These are phyloP conservation scores for Helminthosporium solani DNA, from an alignment of 2,329 filamentous ascomycete genomes.

Conservation along the genomic window DNA sequence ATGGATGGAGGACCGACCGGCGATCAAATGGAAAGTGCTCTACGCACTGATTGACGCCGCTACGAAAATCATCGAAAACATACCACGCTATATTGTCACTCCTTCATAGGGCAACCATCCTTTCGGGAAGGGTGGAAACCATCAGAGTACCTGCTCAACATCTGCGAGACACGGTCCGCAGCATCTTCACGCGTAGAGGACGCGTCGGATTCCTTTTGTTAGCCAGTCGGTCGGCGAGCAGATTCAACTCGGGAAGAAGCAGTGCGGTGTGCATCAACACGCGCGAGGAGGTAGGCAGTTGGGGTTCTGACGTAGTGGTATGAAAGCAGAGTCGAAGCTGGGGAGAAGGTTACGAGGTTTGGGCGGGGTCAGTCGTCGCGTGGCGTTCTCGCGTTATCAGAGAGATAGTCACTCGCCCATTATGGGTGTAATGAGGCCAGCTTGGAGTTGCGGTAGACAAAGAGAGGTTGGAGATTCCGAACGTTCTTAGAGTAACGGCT, in stretches of 20 bases:
- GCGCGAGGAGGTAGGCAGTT: background rate
- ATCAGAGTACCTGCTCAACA: background rate
- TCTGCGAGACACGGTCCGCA: background rate
- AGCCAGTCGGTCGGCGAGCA: background rate
- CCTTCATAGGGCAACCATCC: conserved; percentile 7
- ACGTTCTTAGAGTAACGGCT: conserved; percentile 4
- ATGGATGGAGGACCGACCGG: conserved; percentile 1
- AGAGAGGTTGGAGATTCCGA: background rate
- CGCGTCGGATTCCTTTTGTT: background rate
- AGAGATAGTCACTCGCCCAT: conserved; percentile 4
- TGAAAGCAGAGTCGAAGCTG: background rate
- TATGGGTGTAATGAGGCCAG: conserved; percentile 7
- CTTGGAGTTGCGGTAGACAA: background rate
- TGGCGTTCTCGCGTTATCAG: conserved; percentile 15
- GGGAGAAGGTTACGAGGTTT: background rate
- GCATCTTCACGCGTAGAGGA: background rate
- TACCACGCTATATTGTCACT: conserved; percentile 10
- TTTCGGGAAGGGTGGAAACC: conserved; percentile 1
- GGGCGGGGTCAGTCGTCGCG: conserved; percentile 11
- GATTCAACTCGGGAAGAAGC: background rate
- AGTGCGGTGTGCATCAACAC: background rate
- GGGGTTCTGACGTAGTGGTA: background rate
- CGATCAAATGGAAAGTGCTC: conserved; percentile 6
- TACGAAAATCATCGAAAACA: conserved; percentile 10
- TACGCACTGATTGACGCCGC: conserved; percentile 5